phyloP scores from a whole-genome alignment of 192 early-diverging fungal genomes.

The Coemansia biformis region DNA sequence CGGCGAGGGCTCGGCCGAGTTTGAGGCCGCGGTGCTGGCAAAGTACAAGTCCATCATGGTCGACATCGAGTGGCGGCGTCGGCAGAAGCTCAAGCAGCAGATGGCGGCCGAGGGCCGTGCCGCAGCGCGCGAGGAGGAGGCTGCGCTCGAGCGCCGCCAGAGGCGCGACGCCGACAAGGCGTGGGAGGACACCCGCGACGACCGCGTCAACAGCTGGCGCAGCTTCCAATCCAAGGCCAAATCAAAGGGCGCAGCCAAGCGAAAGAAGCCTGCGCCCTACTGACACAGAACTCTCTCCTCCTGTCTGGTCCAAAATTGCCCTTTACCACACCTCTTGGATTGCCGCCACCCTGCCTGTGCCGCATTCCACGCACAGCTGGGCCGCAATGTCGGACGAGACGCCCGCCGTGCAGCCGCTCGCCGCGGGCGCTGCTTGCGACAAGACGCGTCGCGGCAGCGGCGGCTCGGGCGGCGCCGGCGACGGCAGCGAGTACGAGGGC shows the following conservation, averaged over 20 bases:
- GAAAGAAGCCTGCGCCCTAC: too few relatives aligned
- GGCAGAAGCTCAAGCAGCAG: constrained; percentile 34
- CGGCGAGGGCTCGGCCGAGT: not conserved
- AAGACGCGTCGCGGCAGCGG: too few relatives aligned
- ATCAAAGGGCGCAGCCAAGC: not conserved
- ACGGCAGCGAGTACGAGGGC: too few relatives aligned
- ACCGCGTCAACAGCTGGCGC: constrained; percentile 42
- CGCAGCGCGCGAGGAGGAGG: constrained; percentile 21
- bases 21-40: constrained; percentile 19
- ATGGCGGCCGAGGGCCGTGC: constrained; percentile 34
- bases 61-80: constrained; percentile 41
- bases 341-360: too few relatives aligned
- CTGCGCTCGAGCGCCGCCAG: constrained; percentile 7
- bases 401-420: too few relatives aligned
- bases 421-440: too few relatives aligned
- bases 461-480: too few relatives aligned
- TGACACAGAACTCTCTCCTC: too few relatives aligned
- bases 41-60: constrained; percentile 34
- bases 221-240: constrained; percentile 25
- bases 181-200: constrained; percentile 41
- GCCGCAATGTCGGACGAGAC: too few relatives aligned
- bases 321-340: too few relatives aligned
- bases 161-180: constrained; percentile 30
- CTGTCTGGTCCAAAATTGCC: too few relatives aligned
- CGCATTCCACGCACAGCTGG: too few relatives aligned